Base-by-base conservation (phyloP, 2,329 filamentous ascomycete genomes). In the Penicillium palitans region DNA sequence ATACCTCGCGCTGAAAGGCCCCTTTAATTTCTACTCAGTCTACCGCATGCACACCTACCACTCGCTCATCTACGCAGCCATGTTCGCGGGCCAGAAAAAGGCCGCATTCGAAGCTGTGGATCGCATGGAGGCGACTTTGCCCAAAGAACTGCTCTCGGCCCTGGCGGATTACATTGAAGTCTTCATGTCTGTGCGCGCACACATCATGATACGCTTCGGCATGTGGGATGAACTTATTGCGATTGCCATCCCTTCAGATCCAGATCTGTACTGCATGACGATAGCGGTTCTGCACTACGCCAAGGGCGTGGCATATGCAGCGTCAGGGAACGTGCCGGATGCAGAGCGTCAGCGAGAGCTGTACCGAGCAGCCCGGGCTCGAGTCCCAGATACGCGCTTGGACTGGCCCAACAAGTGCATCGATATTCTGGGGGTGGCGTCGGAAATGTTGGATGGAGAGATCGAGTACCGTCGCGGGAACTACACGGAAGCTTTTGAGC, bases 131-230 rank as follows among this genome's bases (percentile, higher is more conserved):
- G 74, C 74, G 0, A 84, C 84, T 0, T 75, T 92, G 4, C 83
- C 89, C 0, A 84, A 88, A 53, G 81, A 82, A 0, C 72, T 92
- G 3, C 78, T 93, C 0, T 88, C 88, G 0, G 87, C 88, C 0
- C 91, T 93, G 89, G 88, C 89, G 0, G 88, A 92, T 71, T 92
- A 88, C 85, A 77, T 92, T 1, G 90, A 93, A 72, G 83, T 83
- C 1, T 91, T 91, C 63, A 73, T 89, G 4, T 82, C 83, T 1
- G 85, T 90, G 71, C 82, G 86, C 4, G 77, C 88, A 2, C 90
- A 93, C 70, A 86, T 87, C 1, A 77, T 90, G 17, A 80, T 93
- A 45, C 84, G 90, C 0, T 93, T 93, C 64, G 90, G 90, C 0
- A 78, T 77, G 17, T 93, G 90, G 90, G 68, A 84, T 0, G 87